Conservation (phyloP, 2,329 filamentous ascomycete genomes). For the Fusarium heterosporum region DNA sequence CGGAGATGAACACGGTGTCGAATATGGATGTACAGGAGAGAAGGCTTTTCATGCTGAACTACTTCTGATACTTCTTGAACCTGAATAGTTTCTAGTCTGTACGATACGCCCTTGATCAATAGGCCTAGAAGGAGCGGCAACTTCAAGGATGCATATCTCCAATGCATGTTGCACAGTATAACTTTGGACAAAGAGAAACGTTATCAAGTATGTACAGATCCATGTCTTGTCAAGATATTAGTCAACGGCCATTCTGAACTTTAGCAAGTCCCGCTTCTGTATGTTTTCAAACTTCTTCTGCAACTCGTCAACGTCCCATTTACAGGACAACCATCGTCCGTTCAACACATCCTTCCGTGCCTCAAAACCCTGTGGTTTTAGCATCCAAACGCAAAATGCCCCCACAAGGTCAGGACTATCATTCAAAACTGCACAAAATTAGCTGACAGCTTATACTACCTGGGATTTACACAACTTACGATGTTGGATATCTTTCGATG, state of each 20-base stretch:
- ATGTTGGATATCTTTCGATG: slow-evolving; percentile 7
- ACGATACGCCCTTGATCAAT: too few relatives aligned
- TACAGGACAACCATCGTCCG: slow-evolving; percentile 13
- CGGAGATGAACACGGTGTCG: not conserved
- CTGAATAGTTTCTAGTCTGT: too few relatives aligned
- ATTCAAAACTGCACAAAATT: not conserved
- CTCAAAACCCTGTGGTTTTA: not conserved
- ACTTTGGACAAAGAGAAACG: too few relatives aligned
- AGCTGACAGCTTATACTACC: accelerated
- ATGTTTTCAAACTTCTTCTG: not conserved
- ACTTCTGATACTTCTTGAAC: not conserved
- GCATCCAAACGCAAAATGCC: not conserved
- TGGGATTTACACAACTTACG: not conserved
- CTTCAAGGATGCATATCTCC: too few relatives aligned
- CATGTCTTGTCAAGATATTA: not conserved
- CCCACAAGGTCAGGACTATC: slow-evolving; percentile 16
- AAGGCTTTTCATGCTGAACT: not conserved
- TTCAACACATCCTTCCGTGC: not conserved
- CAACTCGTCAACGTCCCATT: slow-evolving; percentile 9
- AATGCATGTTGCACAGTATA: not conserved
- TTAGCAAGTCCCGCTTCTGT: not conserved
- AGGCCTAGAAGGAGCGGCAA: too few relatives aligned
- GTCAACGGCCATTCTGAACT: slow-evolving; percentile 5
- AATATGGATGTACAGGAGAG: slow-evolving; percentile 4
- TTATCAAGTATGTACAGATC: too few relatives aligned